Evolutionary conservation across 306 rosid species (phyloP).

Genomic region (Vigna hirtella): DNA sequence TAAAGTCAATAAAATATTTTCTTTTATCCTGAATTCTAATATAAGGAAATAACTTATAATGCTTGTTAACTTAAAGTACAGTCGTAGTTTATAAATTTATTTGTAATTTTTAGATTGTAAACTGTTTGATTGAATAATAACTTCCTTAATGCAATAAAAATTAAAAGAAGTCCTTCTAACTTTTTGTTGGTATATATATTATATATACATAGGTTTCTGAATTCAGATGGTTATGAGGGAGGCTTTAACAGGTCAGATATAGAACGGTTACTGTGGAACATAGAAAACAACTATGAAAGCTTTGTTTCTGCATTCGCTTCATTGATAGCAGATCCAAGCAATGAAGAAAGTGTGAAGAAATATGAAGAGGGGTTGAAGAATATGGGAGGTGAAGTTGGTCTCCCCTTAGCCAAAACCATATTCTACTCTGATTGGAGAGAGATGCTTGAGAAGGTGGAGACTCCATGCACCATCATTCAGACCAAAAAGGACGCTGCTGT

Average conservation of each 20-base stretch:
- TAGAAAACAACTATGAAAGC: constrained; percentile 54
- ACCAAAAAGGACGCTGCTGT: constrained; percentile 53
- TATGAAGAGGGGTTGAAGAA: constrained; percentile 48
- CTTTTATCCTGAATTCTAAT: too few relatives aligned
- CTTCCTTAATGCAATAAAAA: too few relatives aligned
- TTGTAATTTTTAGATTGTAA: too few relatives aligned
- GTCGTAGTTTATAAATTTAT: too few relatives aligned
- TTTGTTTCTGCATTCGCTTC: constrained; percentile 63
- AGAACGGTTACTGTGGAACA: constrained; percentile 49
- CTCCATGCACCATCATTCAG: constrained; percentile 67
- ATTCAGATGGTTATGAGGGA: constrained; percentile 69
- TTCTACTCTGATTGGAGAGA: constrained; percentile 70
- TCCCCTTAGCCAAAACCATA: constrained; percentile 57
- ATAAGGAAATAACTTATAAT: too few relatives aligned
- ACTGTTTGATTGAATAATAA: too few relatives aligned
- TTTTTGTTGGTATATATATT: not conserved
- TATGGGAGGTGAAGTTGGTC: constrained; percentile 62
- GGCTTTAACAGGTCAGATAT: constrained; percentile 60
- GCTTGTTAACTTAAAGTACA: too few relatives aligned
- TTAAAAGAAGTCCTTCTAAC: not conserved
- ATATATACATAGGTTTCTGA: constrained; percentile 53
- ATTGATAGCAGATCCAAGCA: constrained; percentile 50
- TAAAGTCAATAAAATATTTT: too few relatives aligned
- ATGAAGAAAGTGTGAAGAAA: constrained; percentile 53
- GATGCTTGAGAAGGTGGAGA: constrained; percentile 36